Percentiles rank a stretch among this genome's conserved stretches.
These are phyloP conservation scores for Coemansia sp. DNA, from an alignment of 192 early-diverging fungal genomes.

Conservation along the genomic window DNA sequence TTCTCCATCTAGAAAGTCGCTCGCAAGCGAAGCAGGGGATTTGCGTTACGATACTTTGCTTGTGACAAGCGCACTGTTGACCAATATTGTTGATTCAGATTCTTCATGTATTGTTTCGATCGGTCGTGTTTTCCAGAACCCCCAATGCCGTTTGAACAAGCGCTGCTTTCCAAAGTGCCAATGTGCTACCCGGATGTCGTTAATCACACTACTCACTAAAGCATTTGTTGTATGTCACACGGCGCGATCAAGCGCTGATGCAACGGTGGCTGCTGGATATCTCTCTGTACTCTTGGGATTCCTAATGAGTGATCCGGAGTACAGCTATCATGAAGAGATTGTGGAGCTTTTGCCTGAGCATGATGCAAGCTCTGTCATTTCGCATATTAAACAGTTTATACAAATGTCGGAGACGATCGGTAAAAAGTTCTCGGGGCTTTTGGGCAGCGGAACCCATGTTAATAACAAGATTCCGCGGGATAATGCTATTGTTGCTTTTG, in stretches of 20 bases:
- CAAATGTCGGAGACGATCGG: conserved; percentile 32
- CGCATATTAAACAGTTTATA: conserved; percentile 41
- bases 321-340: conserved; percentile 12
- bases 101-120: conserved; percentile 37
- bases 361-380: conserved; percentile 15
- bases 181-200: conserved; percentile 19
- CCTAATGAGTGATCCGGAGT: conserved; percentile 25
- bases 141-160: conserved; percentile 20
- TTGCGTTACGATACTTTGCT: conserved; percentile 45
- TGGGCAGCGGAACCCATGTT: conserved; percentile 8
- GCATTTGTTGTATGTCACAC: conserved; percentile 34
- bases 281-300: conserved; percentile 44
- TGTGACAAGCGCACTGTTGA: conserved; percentile 42
- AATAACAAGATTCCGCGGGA: neutral
- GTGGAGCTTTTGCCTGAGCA: conserved; percentile 22
- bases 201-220: conserved; percentile 26
- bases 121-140: conserved; percentile 30
- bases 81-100: conserved; percentile 46
- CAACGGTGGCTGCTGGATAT: conserved; percentile 43
- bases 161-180: conserved; percentile 36
- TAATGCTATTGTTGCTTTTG: neutral
- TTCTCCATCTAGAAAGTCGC: conserved; percentile 15
- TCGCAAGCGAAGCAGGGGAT: conserved; percentile 23
- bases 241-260: conserved; percentile 19
- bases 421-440: conserved; percentile 30